phyloP scores from a whole-genome alignment of 2,329 filamentous ascomycete genomes.

The Pseudocercospora vitis region DNA sequence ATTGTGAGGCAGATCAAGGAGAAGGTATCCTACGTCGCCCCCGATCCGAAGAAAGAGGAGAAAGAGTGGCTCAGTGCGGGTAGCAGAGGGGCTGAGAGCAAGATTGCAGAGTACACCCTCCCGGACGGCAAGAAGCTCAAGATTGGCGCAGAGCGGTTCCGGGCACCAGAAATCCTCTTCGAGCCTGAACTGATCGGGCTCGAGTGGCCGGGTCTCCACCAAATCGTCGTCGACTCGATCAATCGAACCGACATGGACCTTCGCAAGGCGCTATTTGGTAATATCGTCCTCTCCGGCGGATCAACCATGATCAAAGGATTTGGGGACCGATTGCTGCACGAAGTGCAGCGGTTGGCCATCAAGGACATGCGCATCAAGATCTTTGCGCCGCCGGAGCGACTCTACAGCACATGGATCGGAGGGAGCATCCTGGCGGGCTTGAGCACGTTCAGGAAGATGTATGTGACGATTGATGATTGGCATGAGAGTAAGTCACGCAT shows the following conservation, averaged over 20 bases:
- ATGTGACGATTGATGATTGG: conserved; percentile 99
- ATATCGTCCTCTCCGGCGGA: conserved; percentile 94
- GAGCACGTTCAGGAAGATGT: conserved; percentile 99
- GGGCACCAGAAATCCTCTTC: conserved; percentile 95
- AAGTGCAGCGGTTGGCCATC: conserved; percentile 89
- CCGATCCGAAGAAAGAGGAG: conserved; percentile 90
- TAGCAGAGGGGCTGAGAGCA: conserved; percentile 64
- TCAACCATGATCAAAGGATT: conserved; percentile 97
- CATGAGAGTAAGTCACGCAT: conserved; percentile 66
- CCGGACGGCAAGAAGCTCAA: conserved; percentile 94
- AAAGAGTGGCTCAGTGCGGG: conserved; percentile 81
- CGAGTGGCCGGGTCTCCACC: conserved; percentile 94
- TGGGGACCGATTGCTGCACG: conserved; percentile 84
- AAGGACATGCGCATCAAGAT: conserved; percentile 99
- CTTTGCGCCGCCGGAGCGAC: conserved; percentile 93
- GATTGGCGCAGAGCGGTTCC: conserved; percentile 91
- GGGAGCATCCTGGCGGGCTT: conserved; percentile 94
- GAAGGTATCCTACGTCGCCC: conserved; percentile 84
- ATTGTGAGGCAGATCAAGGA: conserved; percentile 98
- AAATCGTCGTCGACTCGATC: conserved; percentile 96
- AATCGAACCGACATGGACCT: conserved; percentile 93
- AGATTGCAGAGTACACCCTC: conserved; percentile 80
- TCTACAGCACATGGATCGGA: conserved; percentile 99
- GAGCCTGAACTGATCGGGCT: conserved; percentile 95
- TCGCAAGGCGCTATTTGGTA: conserved; percentile 88